Base-by-base conservation (phyloP, 2,329 filamentous ascomycete genomes). In the Fusarium concolor region DNA sequence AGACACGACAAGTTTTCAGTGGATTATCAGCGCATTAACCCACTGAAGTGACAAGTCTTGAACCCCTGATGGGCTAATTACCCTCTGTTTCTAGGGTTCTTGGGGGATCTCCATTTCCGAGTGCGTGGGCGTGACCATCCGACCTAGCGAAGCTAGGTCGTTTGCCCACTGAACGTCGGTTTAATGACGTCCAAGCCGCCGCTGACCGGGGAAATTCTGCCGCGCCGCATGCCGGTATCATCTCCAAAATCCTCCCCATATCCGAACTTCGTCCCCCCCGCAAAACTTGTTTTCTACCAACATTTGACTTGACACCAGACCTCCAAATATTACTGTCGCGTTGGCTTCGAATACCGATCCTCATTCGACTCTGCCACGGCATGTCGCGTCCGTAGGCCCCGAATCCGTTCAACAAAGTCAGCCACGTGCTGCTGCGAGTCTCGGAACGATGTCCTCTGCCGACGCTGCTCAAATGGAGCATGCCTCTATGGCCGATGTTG, bases 401-500 rank as follows among this genome's bases (percentile, higher is more conserved):
- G 55, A 53, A 55, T 44, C 38, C 58, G 39, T 52, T 29, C 56
- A 57, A 41, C 60, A 65, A 69, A 59, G 49, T 55, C 73, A 67
- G 72, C 73, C 68, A 67, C 69, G 71, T 67, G 65, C 70, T 68
- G 66, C 50, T 55, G 59, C 31, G 52, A 60, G 39, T 62, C 58
- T 50, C 35, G 58, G 39, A 59, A 83, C 82, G 80, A 88, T 88
- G 85, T 82, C 86, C 80, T 81, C 83, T 76, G 81, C 83, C 72
- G 82, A 86, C 80, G 80, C 82, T 77, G 81, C 83, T 74, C 79
- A 84, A 73, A 78, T 84, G 76, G 84, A 85, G 77, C 80, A 90
- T 88, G 86, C 82, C 78, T 81, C 87, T 75, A 83, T 87, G 83
- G 81, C 87, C 77, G 85, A 85, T 71, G 79, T 82, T 74, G 78